A percentile compares a stretch with the other conserved stretches of the same genome.
Conservation (phyloP, 306 rosid species). For the Neltuma alba region DNA sequence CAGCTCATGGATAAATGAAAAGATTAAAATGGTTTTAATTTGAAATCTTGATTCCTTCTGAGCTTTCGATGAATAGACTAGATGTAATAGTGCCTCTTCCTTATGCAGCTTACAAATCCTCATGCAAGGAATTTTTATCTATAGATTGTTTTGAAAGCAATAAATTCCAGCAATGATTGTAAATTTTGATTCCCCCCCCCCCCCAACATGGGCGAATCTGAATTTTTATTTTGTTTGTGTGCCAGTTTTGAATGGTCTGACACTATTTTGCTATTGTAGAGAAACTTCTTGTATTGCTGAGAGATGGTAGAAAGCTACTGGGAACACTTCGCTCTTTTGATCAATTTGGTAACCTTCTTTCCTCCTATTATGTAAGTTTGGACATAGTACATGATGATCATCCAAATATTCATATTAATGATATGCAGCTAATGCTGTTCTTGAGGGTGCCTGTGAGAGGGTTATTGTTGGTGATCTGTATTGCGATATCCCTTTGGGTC, state of each 20-base stretch:
- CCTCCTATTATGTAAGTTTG: conserved; percentile 20
- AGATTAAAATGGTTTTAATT: conserved; percentile 14
- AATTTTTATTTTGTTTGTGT: conserved; percentile 9
- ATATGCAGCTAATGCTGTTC: conserved; percentile 91
- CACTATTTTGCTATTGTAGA: conserved; percentile 47
- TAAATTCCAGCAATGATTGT: conserved; percentile 6
- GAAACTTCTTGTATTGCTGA: conserved; percentile 93
- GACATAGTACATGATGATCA: background rate
- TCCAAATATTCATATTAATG: conserved; percentile 32
- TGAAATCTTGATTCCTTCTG: conserved; percentile 10
- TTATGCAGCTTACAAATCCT: conserved; percentile 8
- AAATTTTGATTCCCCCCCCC: no score
- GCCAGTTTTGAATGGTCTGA: conserved; percentile 29
- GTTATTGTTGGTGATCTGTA: conserved; percentile 87
- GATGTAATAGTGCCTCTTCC: conserved; percentile 1
- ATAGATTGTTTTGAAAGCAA: conserved; percentile 18
- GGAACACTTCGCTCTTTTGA: conserved; percentile 96
- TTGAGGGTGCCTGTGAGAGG: conserved; percentile 94
- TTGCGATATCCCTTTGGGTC: conserved; percentile 90
- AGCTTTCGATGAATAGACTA: background rate
- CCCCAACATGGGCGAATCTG: conserved; percentile 4
- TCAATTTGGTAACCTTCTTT: conserved; percentile 72
- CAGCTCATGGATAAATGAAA: background rate
- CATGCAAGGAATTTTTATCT: conserved; percentile 1
- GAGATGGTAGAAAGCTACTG: conserved; percentile 93